phyloP scores from a whole-genome alignment of 225 moss, liverwort and hornwort genomes.

The Polytrichum formosum region DNA sequence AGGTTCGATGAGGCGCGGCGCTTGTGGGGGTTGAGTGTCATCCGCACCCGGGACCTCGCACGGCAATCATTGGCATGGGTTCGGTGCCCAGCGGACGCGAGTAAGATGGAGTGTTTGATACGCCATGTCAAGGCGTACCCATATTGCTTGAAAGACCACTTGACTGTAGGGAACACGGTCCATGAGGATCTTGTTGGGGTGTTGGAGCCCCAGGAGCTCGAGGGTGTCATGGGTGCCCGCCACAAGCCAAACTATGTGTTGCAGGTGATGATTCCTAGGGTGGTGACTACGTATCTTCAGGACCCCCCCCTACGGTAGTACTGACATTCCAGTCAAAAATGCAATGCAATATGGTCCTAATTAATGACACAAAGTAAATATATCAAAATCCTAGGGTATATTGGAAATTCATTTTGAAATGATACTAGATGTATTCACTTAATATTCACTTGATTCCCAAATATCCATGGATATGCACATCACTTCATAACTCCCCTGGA shows the following conservation, averaged over 20 bases:
- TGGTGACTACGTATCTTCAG: no score
- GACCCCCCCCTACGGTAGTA: no score
- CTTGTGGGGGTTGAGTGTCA: constrained; percentile 54
- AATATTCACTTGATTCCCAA: no score
- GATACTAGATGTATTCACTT: no score
- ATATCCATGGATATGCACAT: no score
- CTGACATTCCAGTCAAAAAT: no score
- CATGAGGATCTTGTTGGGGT: not conserved
- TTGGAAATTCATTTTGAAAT: no score
- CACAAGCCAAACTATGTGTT: constrained; percentile 18
- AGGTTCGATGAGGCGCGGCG: constrained; percentile 63
- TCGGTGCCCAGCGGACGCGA: constrained; percentile 25
- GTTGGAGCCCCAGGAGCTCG: constrained; percentile 1
- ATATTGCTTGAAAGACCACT: constrained; percentile 46
- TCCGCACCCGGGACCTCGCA: constrained; percentile 43
- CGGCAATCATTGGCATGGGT: constrained; percentile 54
- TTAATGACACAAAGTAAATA: no score
- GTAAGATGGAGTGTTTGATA: constrained; percentile 19
- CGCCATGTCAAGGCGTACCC: constrained; percentile 52
- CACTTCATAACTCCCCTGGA: no score
- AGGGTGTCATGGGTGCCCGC: not conserved
- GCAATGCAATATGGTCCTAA: no score
- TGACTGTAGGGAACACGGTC: not conserved
- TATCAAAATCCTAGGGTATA: no score
- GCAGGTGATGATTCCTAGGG: not conserved